Base-by-base conservation (phyloP, 2,329 filamentous ascomycete genomes). In the Claviceps fusiformis region DNA sequence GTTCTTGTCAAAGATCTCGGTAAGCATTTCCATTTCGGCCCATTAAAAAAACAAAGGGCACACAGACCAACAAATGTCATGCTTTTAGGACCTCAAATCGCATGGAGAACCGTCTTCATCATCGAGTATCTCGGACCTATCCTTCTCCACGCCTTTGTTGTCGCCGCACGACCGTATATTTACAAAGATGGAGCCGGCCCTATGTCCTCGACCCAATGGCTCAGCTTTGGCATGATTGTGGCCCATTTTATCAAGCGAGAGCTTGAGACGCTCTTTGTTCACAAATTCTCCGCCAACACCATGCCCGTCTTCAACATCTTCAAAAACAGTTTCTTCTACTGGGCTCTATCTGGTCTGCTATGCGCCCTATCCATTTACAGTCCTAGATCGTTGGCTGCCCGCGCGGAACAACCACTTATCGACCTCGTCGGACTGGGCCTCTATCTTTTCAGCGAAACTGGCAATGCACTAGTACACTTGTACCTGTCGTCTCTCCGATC, bases 271-370 rank as follows among this genome's bases (percentile, higher is more conserved):
- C 67, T 95, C 59, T 95, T 93, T 68, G 81, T 98, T 59, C 93
- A 98, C 77, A 89, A 89, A 68, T 98, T 98, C 77, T 92, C 89
- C 55, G 83, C 86, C 59, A 89, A 87, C 65, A 98, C 93, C 51
- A 98, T 98, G 93, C 93, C 93, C 19, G 79, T 81, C 56, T 74
- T 72, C 66, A 95, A 95, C 76, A 89, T 98, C 67, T 86, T 96
- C 80, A 93, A 92, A 73, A 98, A 98, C 79, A 89, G 85, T 61
- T 81, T 80, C 61, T 92, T 96, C 76, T 98, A 98, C 81, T 98
- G 93, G 93, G 65, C 85, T 39, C 71, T 92, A 55, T 85, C 86
- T 5, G 93, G 93, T 51, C 67, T 90, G 31, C 81, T 93, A 64
- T 83, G 92, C 64, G 89, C 89, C 48, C 86, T 86, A 73, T 91